These are phyloP conservation scores for Pestalotiopsis sp. DNA, from an alignment of 2,329 filamentous ascomycete species.

Conservation along the genomic window DNA sequence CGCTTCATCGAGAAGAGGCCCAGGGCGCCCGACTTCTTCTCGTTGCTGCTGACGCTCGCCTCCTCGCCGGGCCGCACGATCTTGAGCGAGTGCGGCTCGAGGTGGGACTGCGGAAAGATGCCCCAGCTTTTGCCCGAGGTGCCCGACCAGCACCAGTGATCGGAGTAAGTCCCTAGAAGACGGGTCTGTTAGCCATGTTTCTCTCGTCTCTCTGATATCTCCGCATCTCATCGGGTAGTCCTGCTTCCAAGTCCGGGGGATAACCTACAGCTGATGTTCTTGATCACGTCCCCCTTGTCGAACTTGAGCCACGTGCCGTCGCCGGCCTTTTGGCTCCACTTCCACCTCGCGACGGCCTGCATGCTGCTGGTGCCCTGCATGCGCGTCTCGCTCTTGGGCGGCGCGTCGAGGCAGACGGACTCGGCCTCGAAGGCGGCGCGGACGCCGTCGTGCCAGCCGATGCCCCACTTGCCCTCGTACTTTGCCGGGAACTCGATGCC, in stretches of 20 bases:
- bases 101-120: constrained; percentile 33
- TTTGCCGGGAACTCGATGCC: constrained; percentile 53
- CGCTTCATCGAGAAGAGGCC: constrained; percentile 6
- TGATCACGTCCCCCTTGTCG: constrained; percentile 67
- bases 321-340: constrained; percentile 46
- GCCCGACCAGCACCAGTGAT: constrained; percentile 37
- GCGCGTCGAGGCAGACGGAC: constrained; percentile 48
- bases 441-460: constrained; percentile 57
- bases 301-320: constrained; percentile 58
- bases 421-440: constrained; percentile 53
- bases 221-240: too few species aligned
- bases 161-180: constrained; percentile 28
- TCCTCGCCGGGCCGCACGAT: constrained; percentile 24
- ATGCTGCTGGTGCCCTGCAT: constrained; percentile 48
- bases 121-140: constrained; percentile 32
- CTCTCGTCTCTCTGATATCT: too few species aligned
- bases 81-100: constrained; percentile 29
- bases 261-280: constrained; percentile 52
- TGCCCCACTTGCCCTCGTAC: constrained; percentile 58
- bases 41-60: constrained; percentile 27
- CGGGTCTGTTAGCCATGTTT: neutral
- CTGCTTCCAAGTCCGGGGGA: neutral
- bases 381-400: constrained; percentile 46
- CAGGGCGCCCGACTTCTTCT: constrained; percentile 24
- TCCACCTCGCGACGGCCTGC: constrained; percentile 54